phyloP scores from a whole-genome alignment of 352 stramenopile species.

The Phytophthora litchii region DNA sequence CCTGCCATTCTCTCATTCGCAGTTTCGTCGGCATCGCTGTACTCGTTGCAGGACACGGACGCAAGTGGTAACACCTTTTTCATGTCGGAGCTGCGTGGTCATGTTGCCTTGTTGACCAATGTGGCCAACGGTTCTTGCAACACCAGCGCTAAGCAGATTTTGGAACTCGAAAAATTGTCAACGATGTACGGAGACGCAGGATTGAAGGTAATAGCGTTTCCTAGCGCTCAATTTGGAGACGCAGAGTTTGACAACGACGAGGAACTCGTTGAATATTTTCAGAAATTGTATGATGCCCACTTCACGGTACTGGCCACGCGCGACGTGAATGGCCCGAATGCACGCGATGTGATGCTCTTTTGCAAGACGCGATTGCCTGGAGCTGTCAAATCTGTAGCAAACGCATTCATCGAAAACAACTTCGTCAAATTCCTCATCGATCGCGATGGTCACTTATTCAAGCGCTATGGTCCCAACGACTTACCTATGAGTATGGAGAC shows the following conservation, averaged over 20 bases:
- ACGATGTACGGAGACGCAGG: constrained; percentile 61
- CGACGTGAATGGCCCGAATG: constrained; percentile 88
- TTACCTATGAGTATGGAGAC: constrained; percentile 33
- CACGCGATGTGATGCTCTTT: constrained; percentile 78
- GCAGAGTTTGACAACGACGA: constrained; percentile 63
- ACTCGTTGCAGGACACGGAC: constrained; percentile 68
- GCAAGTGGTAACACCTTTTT: constrained; percentile 63
- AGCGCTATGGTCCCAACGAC: constrained; percentile 51
- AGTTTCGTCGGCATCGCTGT: constrained; percentile 61
- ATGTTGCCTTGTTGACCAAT: constrained; percentile 75
- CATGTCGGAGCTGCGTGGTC: constrained; percentile 65
- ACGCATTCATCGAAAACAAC: constrained; percentile 88
- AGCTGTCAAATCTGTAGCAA: constrained; percentile 31
- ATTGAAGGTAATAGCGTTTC: constrained; percentile 79
- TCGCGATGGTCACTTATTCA: constrained; percentile 71
- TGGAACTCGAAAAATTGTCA: constrained; percentile 69
- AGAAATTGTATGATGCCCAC: constrained; percentile 25
- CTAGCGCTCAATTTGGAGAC: constrained; percentile 86
- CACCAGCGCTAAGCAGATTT: constrained; percentile 66
- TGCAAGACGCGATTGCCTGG: constrained; percentile 74
- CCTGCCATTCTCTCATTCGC: constrained; percentile 34
- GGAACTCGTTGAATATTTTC: constrained; percentile 26
- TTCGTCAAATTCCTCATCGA: constrained; percentile 92
- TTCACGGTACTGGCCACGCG: constrained; percentile 74
- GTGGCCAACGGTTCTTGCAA: constrained; percentile 43